Base-by-base conservation (phyloP, 2,329 filamentous ascomycete species). In the Aaosphaeria pasadenensis region DNA sequence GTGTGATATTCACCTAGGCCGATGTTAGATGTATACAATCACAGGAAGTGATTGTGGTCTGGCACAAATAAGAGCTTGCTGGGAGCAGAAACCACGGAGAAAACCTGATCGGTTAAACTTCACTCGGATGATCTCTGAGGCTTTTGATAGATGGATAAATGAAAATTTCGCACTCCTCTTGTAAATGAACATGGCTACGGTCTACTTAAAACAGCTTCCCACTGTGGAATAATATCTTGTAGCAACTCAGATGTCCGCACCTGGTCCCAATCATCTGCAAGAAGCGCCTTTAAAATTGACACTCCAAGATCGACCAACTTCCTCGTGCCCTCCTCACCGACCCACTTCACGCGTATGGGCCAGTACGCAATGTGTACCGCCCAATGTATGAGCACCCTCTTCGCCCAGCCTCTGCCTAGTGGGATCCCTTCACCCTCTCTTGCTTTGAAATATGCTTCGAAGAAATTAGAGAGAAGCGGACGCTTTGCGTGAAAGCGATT, bases 321-420 rank as follows among this genome's bases (percentile, higher is more conserved):
- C 41, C 51, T 33, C 4, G 60, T 68, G 6, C 60, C 62, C 11
- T 56, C 58, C 7, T 48, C 17, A 46, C 57, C 53, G 1, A 60
- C 49, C 68, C 67, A 71, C 7, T 53, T 44, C 2, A 69, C 62
- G 2, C 53, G 46, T 4, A 59, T 63, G 2, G 68, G 66, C 67
- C 68, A 71, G 43, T 57, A 68, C 5, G 63, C 60, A 39, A 71
- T 44, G 51, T 71, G 69, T 6, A 63, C 62, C 2, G 58, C 68
- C 55, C 63, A 69, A 54, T 72, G 66, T 24, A 71, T 58, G 4
- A 59, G 57, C 48, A 67, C 42, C 7, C 64, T 51, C 13, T 38
- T 55, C 6, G 63, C 6, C 62, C 64, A 67, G 17, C 50, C 46
- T 42, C 41, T 59, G 5, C 48, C 55, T 39, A 57, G 36, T 5